These are phyloP conservation scores for Phyllostachys edulis DNA, from an alignment of 176 grass and related monocot genomes.

Conservation along the genomic window DNA sequence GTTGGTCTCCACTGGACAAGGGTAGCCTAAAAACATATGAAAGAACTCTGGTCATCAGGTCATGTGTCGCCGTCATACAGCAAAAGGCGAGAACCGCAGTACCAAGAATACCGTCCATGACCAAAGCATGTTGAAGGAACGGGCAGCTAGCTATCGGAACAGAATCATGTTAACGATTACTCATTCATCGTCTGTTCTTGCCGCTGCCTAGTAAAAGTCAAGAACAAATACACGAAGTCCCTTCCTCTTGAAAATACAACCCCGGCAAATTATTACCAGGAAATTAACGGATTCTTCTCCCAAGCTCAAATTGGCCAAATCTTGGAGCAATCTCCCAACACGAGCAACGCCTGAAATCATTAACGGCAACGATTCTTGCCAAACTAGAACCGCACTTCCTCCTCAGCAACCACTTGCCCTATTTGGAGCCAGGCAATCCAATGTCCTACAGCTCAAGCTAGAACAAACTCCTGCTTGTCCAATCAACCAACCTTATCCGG, in stretches of 20 bases:
- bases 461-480: background rate
- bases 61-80: background rate
- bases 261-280: background rate
- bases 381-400: background rate
- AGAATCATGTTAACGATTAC: background rate
- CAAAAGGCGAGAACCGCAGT: background rate
- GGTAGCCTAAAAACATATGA: constrained; percentile 1
- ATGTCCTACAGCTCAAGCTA: background rate
- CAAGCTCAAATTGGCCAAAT: background rate
- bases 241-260: background rate
- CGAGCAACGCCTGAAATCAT: background rate
- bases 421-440: background rate
- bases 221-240: background rate
- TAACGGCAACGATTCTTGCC: background rate
- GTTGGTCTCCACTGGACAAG: background rate
- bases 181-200: background rate
- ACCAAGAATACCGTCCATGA: background rate
- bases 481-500: constrained; percentile 5
- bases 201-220: background rate
- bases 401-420: background rate
- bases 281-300: background rate
- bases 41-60: background rate
- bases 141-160: background rate
- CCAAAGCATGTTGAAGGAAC: background rate
- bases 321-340: background rate